These are phyloP conservation scores for Penicillium griseofulvum DNA, from an alignment of 2,329 filamentous ascomycete species.

Conservation along the genomic window DNA sequence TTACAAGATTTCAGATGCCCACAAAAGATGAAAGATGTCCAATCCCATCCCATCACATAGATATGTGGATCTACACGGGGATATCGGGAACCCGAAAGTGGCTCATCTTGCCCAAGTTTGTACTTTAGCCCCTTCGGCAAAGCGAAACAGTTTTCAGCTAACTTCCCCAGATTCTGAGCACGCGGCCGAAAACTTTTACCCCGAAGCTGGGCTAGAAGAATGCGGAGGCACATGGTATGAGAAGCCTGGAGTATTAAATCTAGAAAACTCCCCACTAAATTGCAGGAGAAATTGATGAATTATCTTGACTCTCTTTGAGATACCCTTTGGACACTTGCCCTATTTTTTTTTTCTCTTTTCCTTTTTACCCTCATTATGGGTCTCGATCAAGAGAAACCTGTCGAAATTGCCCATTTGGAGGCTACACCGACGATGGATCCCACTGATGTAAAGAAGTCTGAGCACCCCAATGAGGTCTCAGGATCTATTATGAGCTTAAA, in stretches of 20 bases:
- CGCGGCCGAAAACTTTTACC: background rate
- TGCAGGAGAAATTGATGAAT: background rate
- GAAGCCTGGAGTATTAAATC: constrained; percentile 4
- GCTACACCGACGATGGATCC: background rate
- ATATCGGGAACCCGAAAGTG: background rate
- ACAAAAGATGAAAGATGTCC: background rate
- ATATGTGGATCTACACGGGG: background rate
- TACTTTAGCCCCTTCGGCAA: background rate
- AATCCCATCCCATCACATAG: background rate
- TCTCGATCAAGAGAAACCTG: constrained; percentile 1
- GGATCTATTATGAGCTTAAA: constrained; percentile 1
- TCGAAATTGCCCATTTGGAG: constrained; percentile 8
- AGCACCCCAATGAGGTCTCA: background rate
- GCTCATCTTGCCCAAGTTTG: background rate
- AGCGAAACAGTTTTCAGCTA: background rate
- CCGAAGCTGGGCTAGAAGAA: background rate
- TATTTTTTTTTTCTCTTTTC: background rate
- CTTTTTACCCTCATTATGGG: background rate
- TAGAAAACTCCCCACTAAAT: background rate
- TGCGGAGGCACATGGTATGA: background rate
- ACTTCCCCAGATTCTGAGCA: constrained; percentile 7
- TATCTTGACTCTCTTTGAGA: background rate
- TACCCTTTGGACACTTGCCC: background rate
- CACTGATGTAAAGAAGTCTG: background rate
- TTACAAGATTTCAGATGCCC: background rate